Conservation (phyloP, 176 grass and related monocot genomes). For the Leersia perrieri region DNA sequence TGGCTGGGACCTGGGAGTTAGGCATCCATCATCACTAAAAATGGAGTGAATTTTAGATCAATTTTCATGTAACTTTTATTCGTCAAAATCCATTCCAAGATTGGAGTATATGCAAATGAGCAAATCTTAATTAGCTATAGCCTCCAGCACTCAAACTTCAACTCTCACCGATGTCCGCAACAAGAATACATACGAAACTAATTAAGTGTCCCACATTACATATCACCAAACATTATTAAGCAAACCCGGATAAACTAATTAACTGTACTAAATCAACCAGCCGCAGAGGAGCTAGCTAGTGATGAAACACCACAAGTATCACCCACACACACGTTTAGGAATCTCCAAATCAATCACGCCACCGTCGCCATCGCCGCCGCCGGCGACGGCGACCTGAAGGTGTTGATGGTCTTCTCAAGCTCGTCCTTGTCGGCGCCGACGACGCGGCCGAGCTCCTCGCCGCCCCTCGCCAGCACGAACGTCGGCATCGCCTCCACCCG, state of each 20-base stretch:
- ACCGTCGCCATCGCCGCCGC: background rate
- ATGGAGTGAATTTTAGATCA: no score
- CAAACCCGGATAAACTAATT: background rate
- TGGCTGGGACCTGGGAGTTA: no score
- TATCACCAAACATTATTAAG: no score
- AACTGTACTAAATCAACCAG: background rate
- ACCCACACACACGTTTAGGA: no score
- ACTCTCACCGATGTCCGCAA: background rate
- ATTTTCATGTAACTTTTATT: no score
- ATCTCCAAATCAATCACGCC: background rate
- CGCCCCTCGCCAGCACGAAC: conserved; percentile 48
- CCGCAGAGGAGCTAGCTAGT: background rate
- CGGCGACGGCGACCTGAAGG: background rate
- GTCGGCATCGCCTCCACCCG: conserved; percentile 55
- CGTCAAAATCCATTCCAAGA: background rate
- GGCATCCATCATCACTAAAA: background rate
- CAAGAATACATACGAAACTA: background rate
- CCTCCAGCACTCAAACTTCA: background rate
- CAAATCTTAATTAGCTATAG: background rate
- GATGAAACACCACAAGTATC: no score
- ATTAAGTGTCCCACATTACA: no score
- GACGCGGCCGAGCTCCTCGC: conserved; percentile 39
- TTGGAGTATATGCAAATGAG: no score
- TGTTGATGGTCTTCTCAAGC: conserved; percentile 47
- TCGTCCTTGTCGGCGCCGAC: conserved; percentile 50